Conservation (phyloP, 2,329 filamentous ascomycete species). For the Fusarium camptoceras region DNA sequence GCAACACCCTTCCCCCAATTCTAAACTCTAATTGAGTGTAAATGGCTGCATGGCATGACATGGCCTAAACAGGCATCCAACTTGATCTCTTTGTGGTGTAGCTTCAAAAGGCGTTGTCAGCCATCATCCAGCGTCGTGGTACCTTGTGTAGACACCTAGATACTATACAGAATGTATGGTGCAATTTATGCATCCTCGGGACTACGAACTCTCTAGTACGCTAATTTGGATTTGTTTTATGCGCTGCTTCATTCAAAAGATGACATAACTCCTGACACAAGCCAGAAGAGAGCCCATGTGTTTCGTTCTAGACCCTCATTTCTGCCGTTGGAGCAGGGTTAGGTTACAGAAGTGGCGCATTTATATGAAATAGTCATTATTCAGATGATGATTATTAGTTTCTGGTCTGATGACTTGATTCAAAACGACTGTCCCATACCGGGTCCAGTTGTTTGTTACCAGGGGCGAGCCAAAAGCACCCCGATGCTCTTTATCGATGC, state of each 20-base stretch:
- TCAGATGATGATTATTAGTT: not conserved
- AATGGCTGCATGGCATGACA: not conserved
- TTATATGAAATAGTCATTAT: not conserved
- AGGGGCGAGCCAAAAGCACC: not conserved
- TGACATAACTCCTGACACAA: not conserved
- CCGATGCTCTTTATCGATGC: not conserved
- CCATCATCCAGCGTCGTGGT: constrained; percentile 25
- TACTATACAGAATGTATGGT: not conserved
- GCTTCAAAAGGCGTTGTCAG: constrained; percentile 4
- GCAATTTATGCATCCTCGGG: not conserved
- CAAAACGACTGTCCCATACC: not conserved
- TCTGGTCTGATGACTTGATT: not conserved
- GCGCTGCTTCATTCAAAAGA: not conserved
- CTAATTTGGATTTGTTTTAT: not conserved
- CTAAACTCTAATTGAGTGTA: constrained; percentile 38
- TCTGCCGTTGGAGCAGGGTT: not conserved
- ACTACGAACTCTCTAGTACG: not conserved
- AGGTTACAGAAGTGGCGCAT: not conserved
- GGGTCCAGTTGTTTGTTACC: not conserved
- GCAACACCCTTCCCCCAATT: constrained; percentile 32
- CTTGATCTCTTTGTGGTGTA: constrained; percentile 25
- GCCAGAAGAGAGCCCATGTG: not conserved
- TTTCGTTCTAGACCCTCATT: not conserved
- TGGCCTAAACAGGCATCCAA: constrained; percentile 12
- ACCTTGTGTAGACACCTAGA: not conserved